Evolutionary conservation across 2,329 filamentous ascomycete genomes (phyloP).

Genomic region (Cordyceps tenuipes): DNA sequence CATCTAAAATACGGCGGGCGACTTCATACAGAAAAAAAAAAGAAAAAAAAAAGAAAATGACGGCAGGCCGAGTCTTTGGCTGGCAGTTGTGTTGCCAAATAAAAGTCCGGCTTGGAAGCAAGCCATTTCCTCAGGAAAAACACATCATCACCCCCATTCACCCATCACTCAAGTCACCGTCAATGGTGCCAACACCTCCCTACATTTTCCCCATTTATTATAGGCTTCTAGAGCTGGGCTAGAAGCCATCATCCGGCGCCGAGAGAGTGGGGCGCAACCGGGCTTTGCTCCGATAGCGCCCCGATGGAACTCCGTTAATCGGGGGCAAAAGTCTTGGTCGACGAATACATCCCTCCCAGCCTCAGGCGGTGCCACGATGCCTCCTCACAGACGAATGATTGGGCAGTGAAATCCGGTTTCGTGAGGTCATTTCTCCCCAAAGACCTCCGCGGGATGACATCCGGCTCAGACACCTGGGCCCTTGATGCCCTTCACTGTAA

Average conservation of each 20-base stretch:
- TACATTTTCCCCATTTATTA: background rate
- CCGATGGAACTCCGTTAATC: constrained; percentile 1
- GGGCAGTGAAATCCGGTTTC: background rate
- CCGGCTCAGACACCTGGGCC: background rate
- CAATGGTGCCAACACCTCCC: background rate
- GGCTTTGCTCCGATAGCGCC: background rate
- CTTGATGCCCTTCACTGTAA: background rate
- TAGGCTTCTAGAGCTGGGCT: background rate
- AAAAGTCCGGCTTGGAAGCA: too few relatives aligned
- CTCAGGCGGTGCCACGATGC: background rate
- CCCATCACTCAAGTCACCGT: too few relatives aligned
- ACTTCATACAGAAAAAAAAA: too few relatives aligned
- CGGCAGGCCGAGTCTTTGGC: too few relatives aligned
- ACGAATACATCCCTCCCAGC: background rate
- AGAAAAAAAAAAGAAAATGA: too few relatives aligned
- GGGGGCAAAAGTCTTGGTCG: background rate
- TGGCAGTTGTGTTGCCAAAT: too few relatives aligned
- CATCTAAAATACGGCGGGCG: too few relatives aligned
- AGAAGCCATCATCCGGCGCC: background rate
- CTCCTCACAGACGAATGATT: background rate
- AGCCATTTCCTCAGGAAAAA: too few relatives aligned
- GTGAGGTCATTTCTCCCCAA: background rate
- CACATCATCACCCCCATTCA: too few relatives aligned
- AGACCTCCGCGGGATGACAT: too few relatives aligned
- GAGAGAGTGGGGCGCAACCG: constrained; percentile 5